Conservation (phyloP, 1,284 basidiomycete species). For the Termitomyces sp. region DNA sequence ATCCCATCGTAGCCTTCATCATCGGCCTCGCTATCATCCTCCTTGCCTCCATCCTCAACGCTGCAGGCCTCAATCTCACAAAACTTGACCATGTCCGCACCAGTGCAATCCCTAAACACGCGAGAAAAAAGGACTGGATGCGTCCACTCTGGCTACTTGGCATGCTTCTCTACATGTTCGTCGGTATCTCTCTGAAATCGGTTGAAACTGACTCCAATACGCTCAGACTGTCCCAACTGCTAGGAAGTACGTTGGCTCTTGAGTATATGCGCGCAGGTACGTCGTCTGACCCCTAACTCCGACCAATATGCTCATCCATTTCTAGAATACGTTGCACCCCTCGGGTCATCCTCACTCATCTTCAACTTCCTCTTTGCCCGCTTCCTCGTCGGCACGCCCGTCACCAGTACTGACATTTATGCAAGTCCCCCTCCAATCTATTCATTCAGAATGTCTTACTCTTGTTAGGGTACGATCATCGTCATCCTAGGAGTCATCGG, state of each 20-base stretch:
- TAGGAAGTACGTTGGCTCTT: slow-evolving; percentile 80
- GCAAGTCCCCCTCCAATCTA: slow-evolving; percentile 34
- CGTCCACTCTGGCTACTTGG: slow-evolving; percentile 80
- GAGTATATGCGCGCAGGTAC: slow-evolving; percentile 82
- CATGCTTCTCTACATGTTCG: slow-evolving; percentile 77
- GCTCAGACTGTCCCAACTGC: slow-evolving; percentile 70
- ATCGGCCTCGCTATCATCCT: slow-evolving; percentile 78
- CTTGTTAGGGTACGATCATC: slow-evolving; percentile 66
- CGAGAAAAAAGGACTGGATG: slow-evolving; percentile 64
- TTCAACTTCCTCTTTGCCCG: slow-evolving; percentile 88
- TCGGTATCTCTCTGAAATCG: slow-evolving; percentile 10
- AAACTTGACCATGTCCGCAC: slow-evolving; percentile 82
- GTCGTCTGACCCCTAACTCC: slow-evolving; percentile 14
- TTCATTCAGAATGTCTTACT: slow-evolving; percentile 6
- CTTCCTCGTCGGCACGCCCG: slow-evolving; percentile 77
- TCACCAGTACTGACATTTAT: slow-evolving; percentile 76
- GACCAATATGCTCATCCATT: slow-evolving; percentile 8
- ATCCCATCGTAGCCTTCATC: slow-evolving; percentile 68
- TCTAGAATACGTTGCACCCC: slow-evolving; percentile 77
- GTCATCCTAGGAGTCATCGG: slow-evolving; percentile 81
- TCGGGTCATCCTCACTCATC: slow-evolving; percentile 79
- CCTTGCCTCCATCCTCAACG: slow-evolving; percentile 76
- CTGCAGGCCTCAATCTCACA: slow-evolving; percentile 78
- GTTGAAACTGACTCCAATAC: background rate
- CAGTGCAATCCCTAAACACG: slow-evolving; percentile 63